Base-by-base conservation (phyloP, 345 rosid species). In the Syzygium oleosum region DNA sequence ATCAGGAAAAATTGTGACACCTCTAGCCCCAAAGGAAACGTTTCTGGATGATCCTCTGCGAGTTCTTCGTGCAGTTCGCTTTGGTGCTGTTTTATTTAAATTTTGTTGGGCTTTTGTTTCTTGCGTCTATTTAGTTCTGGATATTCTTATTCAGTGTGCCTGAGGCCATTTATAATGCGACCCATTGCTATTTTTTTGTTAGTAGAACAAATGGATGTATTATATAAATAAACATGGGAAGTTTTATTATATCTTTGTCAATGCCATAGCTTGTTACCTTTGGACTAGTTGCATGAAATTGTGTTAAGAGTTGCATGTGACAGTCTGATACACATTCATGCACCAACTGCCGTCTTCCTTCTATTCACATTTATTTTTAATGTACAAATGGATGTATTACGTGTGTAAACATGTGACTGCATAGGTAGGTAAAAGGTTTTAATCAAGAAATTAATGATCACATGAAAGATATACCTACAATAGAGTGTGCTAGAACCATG, bases 11-110 rank as follows among this genome's bases (percentile, higher is more conserved):
- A 94, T 97, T 88, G 99, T 94, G 65, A 97, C 99, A 85, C 99
- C 99, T 87, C 89, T 96, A 88, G 93, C 95, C 89, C 95, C 99
- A 87, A 95, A 92, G 90, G 95, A 93, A 87, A 97, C 99, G 1
- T 97, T 97, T 92, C 89, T 96, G 92, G 99, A 97, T 93, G 99
- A 97, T 90, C 99, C 99, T 25, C 92, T 97, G 88, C 94, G 99
- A 58, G 98, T 97, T 89, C 99, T 97, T 87, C 94, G 99, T 89
- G 99, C 99, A 89, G 93, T 97, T 91, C 99, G 99, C 68, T 97
- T 97, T 92, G 99, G 99, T 97, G 93, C 61, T 86, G 88, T 58
- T 84, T 84, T 84, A 84, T 6, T 84, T 10, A 52, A 41, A 51
- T 52, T 7, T 52, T 49, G 52, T 52, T 53, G 10, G 52, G 41